Evolutionary conservation across 2,329 filamentous ascomycete species (phyloP).

Genomic region (Ploettnerulaceae sp.): DNA sequence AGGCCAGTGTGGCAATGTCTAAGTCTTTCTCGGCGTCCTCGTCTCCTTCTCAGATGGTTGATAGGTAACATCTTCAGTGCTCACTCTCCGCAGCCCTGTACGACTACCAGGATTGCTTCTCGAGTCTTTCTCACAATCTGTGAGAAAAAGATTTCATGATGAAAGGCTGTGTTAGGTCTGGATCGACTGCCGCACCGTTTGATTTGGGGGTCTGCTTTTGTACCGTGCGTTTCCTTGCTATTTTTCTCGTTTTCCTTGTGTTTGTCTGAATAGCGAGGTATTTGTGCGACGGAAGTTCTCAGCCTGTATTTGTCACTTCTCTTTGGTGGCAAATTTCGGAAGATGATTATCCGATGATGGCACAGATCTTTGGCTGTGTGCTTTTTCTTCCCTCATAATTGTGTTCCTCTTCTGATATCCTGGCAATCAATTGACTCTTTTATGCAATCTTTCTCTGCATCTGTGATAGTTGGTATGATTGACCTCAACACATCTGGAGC

Average conservation of each 20-base stretch:
- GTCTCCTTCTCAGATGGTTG: slow-evolving; percentile 38
- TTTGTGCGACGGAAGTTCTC: too few relatives aligned
- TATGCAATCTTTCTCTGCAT: neutral
- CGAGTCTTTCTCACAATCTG: neutral
- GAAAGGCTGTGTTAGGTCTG: too few relatives aligned
- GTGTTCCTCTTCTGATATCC: slow-evolving; percentile 9
- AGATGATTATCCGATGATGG: neutral
- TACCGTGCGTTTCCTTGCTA: neutral
- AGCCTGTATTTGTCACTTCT: too few relatives aligned
- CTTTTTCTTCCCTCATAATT: too few relatives aligned
- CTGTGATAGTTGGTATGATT: slow-evolving; percentile 33
- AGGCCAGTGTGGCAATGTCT: slow-evolving; percentile 45
- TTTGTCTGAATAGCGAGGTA: neutral
- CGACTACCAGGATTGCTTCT: neutral
- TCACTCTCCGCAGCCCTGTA: slow-evolving; percentile 33
- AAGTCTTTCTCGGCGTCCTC: slow-evolving; percentile 40
- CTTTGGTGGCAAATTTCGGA: neutral
- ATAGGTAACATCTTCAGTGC: slow-evolving; percentile 32
- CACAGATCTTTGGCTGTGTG: slow-evolving; percentile 11
- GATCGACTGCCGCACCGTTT: neutral
- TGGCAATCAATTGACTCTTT: slow-evolving; percentile 6
- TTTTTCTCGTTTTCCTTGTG: neutral
- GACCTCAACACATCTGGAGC: slow-evolving; percentile 44
- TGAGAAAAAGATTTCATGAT: too few relatives aligned
- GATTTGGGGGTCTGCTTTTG: neutral